Conservation (phyloP, 345 rosid genomes). For the Salix purpurea region DNA sequence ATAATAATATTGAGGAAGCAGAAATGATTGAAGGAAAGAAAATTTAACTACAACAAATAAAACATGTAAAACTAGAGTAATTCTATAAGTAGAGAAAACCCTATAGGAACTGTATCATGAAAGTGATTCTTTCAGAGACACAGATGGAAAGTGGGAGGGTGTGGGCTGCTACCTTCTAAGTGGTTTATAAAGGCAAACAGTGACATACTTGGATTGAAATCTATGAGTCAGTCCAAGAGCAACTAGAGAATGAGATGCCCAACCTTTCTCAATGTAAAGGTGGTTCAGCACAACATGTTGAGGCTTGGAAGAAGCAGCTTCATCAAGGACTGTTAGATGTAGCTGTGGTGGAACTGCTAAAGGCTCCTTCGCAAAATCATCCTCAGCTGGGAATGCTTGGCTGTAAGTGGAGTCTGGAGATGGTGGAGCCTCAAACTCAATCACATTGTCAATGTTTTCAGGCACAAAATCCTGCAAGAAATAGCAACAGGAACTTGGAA, state of each 20-base stretch:
- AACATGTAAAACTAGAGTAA: not conserved
- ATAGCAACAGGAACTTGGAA: not conserved
- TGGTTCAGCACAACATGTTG: slow-evolving; percentile 88
- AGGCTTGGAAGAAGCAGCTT: slow-evolving; percentile 54
- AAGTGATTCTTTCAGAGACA: slow-evolving; percentile 20
- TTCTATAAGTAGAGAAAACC: slow-evolving; percentile 27
- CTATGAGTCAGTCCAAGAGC: slow-evolving; percentile 83
- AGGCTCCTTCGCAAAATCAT: slow-evolving; percentile 83
- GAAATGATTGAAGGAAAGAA: not conserved
- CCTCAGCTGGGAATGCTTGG: slow-evolving; percentile 53
- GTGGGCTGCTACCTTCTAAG: slow-evolving; percentile 41
- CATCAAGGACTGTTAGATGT: slow-evolving; percentile 58
- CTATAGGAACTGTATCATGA: not conserved
- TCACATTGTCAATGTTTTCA: slow-evolving; percentile 69
- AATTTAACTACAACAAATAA: not conserved
- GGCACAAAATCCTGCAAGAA: slow-evolving; percentile 63
- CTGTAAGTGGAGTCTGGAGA: slow-evolving; percentile 79
- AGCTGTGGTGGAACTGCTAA: slow-evolving; percentile 64
- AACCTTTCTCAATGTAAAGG: slow-evolving; percentile 71
- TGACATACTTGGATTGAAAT: slow-evolving; percentile 82
- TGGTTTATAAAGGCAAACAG: slow-evolving; percentile 87
- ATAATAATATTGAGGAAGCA: not conserved
- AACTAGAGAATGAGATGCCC: slow-evolving; percentile 70
- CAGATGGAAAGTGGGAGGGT: not conserved
- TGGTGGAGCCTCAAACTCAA: slow-evolving; percentile 68